phyloP scores from a whole-genome alignment of 163 green algal genomes.

The Scenedesmus sp. region DNA sequence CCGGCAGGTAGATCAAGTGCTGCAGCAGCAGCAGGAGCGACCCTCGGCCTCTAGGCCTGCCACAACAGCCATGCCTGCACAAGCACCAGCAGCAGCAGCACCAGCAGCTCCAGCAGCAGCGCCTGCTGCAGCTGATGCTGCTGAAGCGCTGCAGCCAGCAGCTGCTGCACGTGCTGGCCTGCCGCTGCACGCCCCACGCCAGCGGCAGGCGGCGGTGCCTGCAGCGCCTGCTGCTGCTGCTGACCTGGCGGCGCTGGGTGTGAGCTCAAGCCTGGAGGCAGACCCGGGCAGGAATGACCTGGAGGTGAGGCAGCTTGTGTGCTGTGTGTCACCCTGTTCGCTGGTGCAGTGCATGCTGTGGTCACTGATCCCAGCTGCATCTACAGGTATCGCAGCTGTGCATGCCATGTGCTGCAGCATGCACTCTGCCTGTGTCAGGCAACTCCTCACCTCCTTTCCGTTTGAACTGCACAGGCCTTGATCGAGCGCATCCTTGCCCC shows the following conservation, averaged over 20 bases:
- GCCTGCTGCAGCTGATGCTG: neutral
- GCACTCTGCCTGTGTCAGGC: neutral
- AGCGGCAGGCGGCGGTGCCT: neutral
- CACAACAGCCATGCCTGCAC: neutral
- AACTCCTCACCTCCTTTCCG: neutral
- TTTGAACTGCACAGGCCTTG: neutral
- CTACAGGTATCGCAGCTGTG: too few relatives aligned
- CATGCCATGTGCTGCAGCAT: too few relatives aligned
- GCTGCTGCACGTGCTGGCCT: neutral
- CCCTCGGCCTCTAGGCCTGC: neutral
- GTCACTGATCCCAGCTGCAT: too few relatives aligned
- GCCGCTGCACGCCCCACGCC: neutral
- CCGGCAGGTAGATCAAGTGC: constrained; percentile 19
- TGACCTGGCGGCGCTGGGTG: neutral
- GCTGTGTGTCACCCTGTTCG: neutral
- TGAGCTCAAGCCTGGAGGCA: constrained; percentile 1
- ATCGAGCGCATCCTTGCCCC: constrained; percentile 38
- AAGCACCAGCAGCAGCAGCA: neutral
- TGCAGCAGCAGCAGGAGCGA: constrained; percentile 5
- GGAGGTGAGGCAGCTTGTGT: neutral
- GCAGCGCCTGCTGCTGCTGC: constrained; percentile 24
- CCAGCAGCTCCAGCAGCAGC: too few relatives aligned
- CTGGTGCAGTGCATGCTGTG: neutral
- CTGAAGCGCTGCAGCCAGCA: neutral
- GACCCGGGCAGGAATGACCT: constrained; percentile 14